Evolutionary conservation across 2,329 filamentous ascomycete species (phyloP), one percentile per base, ranked within the genome.

Genomic region (Mollisia scopiformis): DNA sequence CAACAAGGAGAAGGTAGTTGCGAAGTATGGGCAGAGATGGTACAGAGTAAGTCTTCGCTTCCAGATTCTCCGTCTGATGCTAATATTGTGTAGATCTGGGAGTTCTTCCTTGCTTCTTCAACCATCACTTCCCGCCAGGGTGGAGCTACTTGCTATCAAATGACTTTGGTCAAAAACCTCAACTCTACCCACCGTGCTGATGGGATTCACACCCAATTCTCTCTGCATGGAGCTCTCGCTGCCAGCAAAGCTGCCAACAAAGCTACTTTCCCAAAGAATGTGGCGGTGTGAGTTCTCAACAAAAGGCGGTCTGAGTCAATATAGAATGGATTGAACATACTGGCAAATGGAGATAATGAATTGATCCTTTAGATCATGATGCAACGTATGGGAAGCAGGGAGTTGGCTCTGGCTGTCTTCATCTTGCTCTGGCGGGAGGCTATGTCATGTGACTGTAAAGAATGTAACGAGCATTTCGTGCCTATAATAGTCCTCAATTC

Each of bases 11-110:
- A 96, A 96, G 82, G 91, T 97, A 64, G 86, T 90, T 77, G 92
- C 91, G 74, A 98, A 97, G 84, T 98, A 98, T 75, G 95, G 95
- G 73, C 88, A 90, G 74, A 85, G 91, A 74, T 99, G 95, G 95
- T 99, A 91, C 86, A 88, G 94, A 77, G 91, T 93, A 84, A 81
- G 90, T 83, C 60, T 27, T 51, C 19, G n/a, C 7, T 2, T 47
- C 14, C 5, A 49, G 21, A 7, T 14, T n/a, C 25, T n/a, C 7
- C 35, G 14, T 1, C 14, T 28, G 43, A 63, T 64, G 65, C 67
- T 69, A 59, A 68, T 31, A 41, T 14, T 21, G 25, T 23, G 55
- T n/a, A 88, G 85, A 91, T 93, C 74, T 93, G 90, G 90, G 89
- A 92, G 72, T 92, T 86, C 79, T 93, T 93, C 84, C 84, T 93